Conservation (phyloP, 129 eudicot genomes). For the Erigeron canadensis region DNA sequence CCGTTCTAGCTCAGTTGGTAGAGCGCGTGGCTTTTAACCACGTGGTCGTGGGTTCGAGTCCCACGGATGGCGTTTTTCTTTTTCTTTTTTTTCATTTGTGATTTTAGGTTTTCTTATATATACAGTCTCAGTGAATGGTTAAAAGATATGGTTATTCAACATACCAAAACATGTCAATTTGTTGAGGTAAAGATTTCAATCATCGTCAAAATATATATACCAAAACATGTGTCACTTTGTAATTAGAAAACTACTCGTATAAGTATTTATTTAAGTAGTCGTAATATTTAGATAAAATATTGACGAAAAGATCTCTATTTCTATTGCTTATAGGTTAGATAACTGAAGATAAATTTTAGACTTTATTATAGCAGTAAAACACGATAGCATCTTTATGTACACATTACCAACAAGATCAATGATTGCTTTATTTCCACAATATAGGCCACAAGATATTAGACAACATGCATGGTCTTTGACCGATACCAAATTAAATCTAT, state of each 20-base stretch:
- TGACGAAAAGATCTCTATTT: background rate
- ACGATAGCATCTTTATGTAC: conserved; percentile 22
- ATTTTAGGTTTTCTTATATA: too few species aligned
- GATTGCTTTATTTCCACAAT: conserved; percentile 18
- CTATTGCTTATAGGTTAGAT: conserved; percentile 3
- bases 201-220: too few species aligned
- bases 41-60: conserved; percentile 99
- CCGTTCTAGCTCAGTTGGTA: conserved; percentile 75
- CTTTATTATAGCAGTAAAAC: conserved; percentile 5
- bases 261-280: too few species aligned
- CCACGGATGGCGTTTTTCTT: conserved; percentile 45
- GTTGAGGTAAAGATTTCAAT: too few species aligned
- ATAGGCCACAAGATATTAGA: background rate
- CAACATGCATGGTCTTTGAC: background rate
- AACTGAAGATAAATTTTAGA: background rate
- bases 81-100: too few species aligned
- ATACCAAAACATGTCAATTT: too few species aligned
- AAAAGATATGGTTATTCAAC: too few species aligned
- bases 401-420: conserved; percentile 9
- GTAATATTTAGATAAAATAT: background rate
- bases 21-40: conserved; percentile 99
- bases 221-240: too few species aligned
- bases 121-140: too few species aligned
- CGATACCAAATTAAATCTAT: too few species aligned
- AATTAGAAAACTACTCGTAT: too few species aligned